Evolutionary conservation across 257 asterid genomes (phyloP).

Genomic region (Capsicum baccatum): DNA sequence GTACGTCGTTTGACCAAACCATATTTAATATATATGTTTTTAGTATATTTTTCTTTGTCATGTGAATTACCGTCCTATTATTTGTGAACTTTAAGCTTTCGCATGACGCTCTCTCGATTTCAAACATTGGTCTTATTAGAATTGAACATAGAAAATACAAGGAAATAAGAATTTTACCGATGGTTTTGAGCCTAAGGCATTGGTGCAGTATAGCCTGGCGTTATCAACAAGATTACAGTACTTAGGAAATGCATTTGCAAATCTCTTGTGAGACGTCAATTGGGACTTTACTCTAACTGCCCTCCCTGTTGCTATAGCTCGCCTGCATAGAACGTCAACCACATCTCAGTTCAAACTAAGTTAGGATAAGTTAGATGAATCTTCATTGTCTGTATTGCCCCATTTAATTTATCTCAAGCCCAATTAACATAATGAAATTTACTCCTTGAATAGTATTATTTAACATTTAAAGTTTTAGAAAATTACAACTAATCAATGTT

Average conservation of each 20-base stretch:
- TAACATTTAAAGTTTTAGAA: neutral
- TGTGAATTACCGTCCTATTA: no score
- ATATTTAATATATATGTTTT: no score
- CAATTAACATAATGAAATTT: neutral
- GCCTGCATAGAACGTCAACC: slow-evolving; percentile 48
- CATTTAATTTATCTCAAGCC: neutral
- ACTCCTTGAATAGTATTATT: neutral
- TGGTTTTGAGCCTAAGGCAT: slow-evolving; percentile 40
- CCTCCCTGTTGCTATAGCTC: slow-evolving; percentile 84
- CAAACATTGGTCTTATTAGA: no score
- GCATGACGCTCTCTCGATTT: no score
- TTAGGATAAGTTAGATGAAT: neutral
- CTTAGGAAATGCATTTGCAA: slow-evolving; percentile 71
- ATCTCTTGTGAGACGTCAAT: slow-evolving; percentile 86
- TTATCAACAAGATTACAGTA: slow-evolving; percentile 81
- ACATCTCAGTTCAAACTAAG: neutral
- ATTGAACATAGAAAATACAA: no score
- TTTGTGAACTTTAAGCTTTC: no score
- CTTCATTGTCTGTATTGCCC: neutral
- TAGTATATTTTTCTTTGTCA: no score
- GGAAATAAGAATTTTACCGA: slow-evolving; percentile 2
- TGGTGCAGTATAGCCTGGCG: slow-evolving; percentile 82
- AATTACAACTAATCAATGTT: neutral
- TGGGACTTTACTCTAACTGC: slow-evolving; percentile 94
- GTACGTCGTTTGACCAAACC: no score